A percentile compares a stretch with the other conserved stretches of the same genome.
phyloP scores from a whole-genome alignment of 2,329 filamentous ascomycete genomes.

The Plectosphaerella sp. region DNA sequence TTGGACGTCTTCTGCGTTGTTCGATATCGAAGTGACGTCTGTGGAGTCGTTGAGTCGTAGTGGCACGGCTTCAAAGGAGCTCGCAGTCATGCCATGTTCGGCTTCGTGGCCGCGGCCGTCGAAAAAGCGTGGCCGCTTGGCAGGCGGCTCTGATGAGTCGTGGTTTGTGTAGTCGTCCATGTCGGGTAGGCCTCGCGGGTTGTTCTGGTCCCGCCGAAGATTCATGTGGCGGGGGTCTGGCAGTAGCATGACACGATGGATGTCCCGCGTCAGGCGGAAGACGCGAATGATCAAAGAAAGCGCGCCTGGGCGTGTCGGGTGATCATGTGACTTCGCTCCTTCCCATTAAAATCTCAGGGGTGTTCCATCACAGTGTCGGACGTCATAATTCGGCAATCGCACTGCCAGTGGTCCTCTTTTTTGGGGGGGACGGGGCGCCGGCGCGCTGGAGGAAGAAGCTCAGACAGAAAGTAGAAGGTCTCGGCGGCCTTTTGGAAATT shows the following conservation, averaged over 20 bases:
- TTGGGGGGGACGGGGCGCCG: too few relatives aligned
- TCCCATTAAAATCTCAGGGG: background rate
- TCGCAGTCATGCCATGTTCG: background rate
- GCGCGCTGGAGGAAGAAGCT: too few relatives aligned
- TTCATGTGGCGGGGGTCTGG: background rate
- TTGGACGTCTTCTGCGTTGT: conserved; percentile 22
- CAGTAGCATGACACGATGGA: background rate
- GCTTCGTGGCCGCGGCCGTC: conserved; percentile 23
- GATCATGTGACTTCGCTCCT: conserved; percentile 34
- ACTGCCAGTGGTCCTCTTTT: too few relatives aligned
- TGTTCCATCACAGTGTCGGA: too few relatives aligned
- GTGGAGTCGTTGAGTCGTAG: conserved; percentile 13
- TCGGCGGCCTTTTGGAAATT: conserved; percentile 9
- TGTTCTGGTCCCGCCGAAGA: background rate
- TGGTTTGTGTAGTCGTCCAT: conserved; percentile 29
- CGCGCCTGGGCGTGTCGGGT: conserved; percentile 30
- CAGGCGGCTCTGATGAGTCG: conserved; percentile 35
- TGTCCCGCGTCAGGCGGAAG: conserved; percentile 17
- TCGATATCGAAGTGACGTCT: conserved; percentile 21
- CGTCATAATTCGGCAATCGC: too few relatives aligned
- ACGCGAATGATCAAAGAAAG: conserved; percentile 27
- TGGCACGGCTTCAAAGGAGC: too few relatives aligned
- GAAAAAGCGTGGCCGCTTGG: conserved; percentile 44
- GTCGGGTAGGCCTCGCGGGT: background rate
- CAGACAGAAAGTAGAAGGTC: background rate